Conservation (phyloP, 2,329 filamentous ascomycete genomes). For the Phaeosphaeria sp. region DNA sequence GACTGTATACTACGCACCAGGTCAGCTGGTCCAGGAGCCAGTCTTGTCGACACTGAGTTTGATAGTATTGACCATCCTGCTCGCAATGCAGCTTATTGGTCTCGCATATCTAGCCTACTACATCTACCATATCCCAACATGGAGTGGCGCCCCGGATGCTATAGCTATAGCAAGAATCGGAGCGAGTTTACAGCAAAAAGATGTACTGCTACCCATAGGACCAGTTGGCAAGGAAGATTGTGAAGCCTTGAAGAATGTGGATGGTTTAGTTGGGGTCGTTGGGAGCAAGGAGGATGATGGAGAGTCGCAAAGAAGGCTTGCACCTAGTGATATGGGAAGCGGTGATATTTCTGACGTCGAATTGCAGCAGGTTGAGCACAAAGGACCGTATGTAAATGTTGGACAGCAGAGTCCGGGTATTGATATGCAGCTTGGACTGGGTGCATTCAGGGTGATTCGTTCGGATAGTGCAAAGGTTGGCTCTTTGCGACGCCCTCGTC, state of each 20-base stretch:
- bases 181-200: neutral
- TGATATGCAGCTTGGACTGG: neutral
- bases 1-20: neutral
- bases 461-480: neutral
- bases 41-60: neutral
- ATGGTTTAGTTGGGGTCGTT: neutral
- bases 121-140: conserved; percentile 13
- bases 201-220: neutral
- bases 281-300: neutral
- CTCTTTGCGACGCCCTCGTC: neutral
- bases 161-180: conserved; percentile 11
- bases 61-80: conserved; percentile 4
- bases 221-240: neutral
- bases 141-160: conserved; percentile 11
- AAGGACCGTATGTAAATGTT: neutral
- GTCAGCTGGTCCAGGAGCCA: conserved; percentile 2
- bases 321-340: neutral
- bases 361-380: neutral
- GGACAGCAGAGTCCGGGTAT: neutral
- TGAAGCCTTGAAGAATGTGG: neutral
- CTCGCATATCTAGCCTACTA: conserved; percentile 10
- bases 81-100: conserved; percentile 8
- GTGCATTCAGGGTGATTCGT: neutral
- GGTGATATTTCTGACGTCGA: neutral
- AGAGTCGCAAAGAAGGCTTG: neutral